Percentiles rank a stretch among this genome's conserved stretches.
phyloP scores from a whole-genome alignment of 176 grass and related monocot genomes.

The Oryza punctata region DNA sequence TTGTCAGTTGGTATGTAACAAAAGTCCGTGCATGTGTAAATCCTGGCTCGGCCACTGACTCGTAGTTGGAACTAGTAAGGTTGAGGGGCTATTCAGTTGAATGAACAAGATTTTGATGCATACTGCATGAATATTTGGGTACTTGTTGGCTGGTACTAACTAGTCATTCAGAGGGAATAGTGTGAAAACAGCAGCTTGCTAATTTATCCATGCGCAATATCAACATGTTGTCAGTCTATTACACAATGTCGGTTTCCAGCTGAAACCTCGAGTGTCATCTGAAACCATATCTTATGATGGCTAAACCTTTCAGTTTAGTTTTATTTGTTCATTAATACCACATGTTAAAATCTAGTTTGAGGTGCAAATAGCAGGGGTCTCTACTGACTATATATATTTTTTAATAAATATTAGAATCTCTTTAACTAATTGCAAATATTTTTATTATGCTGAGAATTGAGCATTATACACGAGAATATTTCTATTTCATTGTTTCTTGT shows the following conservation, averaged over 20 bases:
- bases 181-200: not conserved
- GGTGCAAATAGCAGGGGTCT: not conserved
- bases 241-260: not conserved
- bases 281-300: not conserved
- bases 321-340: not conserved
- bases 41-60: too few species aligned
- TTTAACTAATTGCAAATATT: not conserved
- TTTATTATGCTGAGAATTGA: not conserved
- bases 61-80: not conserved
- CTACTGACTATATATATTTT: not conserved
- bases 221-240: not conserved
- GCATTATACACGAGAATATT: not conserved
- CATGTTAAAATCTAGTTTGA: not conserved
- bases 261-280: not conserved
- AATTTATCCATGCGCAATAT: not conserved
- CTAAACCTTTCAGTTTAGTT: conserved; percentile 23
- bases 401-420: not conserved
- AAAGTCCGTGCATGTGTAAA: too few species aligned
- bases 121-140: not conserved
- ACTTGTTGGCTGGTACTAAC: not conserved
- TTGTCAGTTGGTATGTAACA: too few species aligned
- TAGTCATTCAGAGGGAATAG: not conserved
- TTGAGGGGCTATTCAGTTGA: not conserved
- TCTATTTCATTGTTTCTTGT: conserved; percentile 20
- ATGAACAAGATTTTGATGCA: not conserved